Evolutionary conservation across 805 yeast species (phyloP).

Genomic region (Ogataea methylovora): DNA sequence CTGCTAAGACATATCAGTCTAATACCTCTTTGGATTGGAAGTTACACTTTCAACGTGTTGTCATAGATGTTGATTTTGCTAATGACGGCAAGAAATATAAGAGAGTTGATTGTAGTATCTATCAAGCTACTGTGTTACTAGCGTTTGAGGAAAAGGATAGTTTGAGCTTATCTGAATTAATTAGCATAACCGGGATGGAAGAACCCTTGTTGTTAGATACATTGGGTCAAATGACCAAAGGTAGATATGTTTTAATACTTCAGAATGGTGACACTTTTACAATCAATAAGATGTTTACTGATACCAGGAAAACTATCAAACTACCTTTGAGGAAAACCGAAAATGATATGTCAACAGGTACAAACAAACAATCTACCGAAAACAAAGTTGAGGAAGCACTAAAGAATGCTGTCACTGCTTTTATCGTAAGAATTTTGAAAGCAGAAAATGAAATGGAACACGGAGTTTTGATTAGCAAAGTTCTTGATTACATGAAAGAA

Average conservation of each 20-base stretch:
- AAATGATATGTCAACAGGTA: too few species aligned
- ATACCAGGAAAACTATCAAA: too few species aligned
- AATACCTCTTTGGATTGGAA: too few species aligned
- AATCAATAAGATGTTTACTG: too few species aligned
- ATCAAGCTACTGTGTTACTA: constrained; percentile 34
- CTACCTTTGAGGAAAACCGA: too few species aligned
- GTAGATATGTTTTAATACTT: constrained; percentile 24
- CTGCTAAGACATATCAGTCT: too few species aligned
- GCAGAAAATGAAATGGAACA: constrained; percentile 15
- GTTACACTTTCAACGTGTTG: constrained; percentile 33
- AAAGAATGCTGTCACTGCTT: too few species aligned
- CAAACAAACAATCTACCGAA: too few species aligned
- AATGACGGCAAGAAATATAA: constrained; percentile 15
- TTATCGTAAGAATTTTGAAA: constrained; percentile 24
- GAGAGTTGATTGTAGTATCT: constrained; percentile 31
- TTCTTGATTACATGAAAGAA: constrained; percentile 14
- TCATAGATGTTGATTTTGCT: constrained; percentile 25
- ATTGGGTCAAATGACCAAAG: constrained; percentile 23
- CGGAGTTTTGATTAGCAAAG: constrained; percentile 23
- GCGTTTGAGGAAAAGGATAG: constrained; percentile 20
- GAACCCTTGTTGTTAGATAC: constrained; percentile 22
- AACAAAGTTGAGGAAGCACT: too few species aligned
- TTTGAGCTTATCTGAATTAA: constrained; percentile 17
- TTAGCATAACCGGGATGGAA: constrained; percentile 25
- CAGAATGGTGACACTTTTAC: not conserved